Base-by-base conservation (phyloP, 768 basidiomycete species). In the Infundibulicybe gibba region DNA sequence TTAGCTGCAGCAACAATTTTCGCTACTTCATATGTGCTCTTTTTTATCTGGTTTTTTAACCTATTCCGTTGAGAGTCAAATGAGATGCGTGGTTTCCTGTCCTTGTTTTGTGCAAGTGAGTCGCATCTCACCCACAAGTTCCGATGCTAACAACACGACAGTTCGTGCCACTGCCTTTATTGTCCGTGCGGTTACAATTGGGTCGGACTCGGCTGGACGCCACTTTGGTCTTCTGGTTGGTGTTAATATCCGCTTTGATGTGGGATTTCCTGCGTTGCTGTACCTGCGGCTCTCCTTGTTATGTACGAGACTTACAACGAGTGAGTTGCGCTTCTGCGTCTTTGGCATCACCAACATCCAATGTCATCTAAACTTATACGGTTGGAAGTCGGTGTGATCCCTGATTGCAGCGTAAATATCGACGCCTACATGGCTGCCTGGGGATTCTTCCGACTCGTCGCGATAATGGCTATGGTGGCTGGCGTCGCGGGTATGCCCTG, bases 201-300 rank as follows among this genome's bases (percentile, higher is more conserved):
- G 19, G 51, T 61, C 11, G n/a, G n/a, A n/a, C n/a, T n/a, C n/a
- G n/a, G n/a, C n/a, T n/a, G n/a, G n/a, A n/a, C n/a, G n/a, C n/a
- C 57, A 62, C 35, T 46, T 60, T 11, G 47, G 34, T 20, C 47
- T 68, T n/a, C n/a, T 65, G 10, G 58, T 67, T 40, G 64, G 54
- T 11, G 53, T 57, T 19, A 33, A 60, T 38, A 51, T 67, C 13
- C 53, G 67, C 15, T 66, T 62, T 41, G 54, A 53, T 4, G 52
- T 65, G 15, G 67, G 68, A 68, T 3, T 60, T 63, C 14, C 52
- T 68, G 9, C 64, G 68, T 47, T n/a, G n/a, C n/a, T n/a, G n/a
- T n/a, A n/a, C n/a, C n/a, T n/a, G n/a, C n/a, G n/a, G n/a, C n/a
- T n/a, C n/a, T n/a, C n/a, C n/a, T n/a, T n/a, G n/a, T n/a, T n/a